Base-by-base conservation (phyloP, 1,284 basidiomycete species). In the Boletus mariae region DNA sequence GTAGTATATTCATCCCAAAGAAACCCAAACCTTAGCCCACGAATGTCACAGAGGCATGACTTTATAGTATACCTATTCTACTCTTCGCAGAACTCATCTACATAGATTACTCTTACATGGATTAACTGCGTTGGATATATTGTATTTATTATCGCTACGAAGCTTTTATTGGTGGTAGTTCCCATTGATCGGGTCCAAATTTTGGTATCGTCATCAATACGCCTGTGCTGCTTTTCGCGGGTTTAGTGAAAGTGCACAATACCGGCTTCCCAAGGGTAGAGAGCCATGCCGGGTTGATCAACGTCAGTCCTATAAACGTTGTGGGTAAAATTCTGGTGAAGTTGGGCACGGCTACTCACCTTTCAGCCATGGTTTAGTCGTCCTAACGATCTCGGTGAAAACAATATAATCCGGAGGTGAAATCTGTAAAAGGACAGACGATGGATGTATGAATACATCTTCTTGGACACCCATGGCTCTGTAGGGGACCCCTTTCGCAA, bases 391-490 rank as follows among this genome's bases (percentile, higher is more conserved):
- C 64, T 98, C 95, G 51, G 86, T 82, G 69, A 85, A 99, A 29
- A 94, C 83, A 48, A 99, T 63, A 71, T 87, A 98, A 49, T 96
- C 91, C 1, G 96, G 94, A 3, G 97, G 93, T 5, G 84, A 61
- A 23, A 62, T 58, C 61, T 82, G 80, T 59, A 85, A 87, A 20
- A 98, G 73, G 11, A 89, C 78, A 12, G 92, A 96, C 1, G 89
- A 90, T 0, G 93, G 92, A 69, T 99, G 96, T 55, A 99, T 87
- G 71, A 84, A 99, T 1, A 95, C 91, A 61, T 97, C 92, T 62
- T 95, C 92, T 15, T 77, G 62, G 34, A 98, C 79, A 4, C 91
- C 91, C 45, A 95, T 69, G 0, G 94, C 90, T 54, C 80, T 82
- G 71, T 99, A 99, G 0, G 94, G 77, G 8, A 99, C 83, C 13